Conservation (phyloP, 2,329 filamentous ascomycete genomes). For the Teratosphaeria viscida region DNA sequence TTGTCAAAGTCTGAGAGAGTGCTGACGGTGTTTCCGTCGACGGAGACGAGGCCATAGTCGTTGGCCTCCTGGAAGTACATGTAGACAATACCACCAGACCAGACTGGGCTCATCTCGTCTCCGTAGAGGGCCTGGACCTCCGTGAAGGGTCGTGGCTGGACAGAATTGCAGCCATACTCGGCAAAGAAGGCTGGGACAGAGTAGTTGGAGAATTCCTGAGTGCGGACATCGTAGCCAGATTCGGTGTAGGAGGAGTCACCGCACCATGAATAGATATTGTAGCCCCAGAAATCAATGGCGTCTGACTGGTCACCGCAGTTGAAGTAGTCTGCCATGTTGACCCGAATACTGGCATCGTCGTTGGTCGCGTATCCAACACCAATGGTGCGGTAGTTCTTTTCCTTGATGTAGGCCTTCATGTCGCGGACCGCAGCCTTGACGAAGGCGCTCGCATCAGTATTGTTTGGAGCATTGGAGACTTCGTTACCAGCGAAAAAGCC, state of each 20-base stretch:
- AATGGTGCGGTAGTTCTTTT: conserved; percentile 63
- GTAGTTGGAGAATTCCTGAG: conserved; percentile 78
- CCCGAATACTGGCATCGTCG: conserved; percentile 76
- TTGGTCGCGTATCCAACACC: conserved; percentile 95
- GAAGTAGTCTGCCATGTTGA: conserved; percentile 80
- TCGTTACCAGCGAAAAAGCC: conserved; percentile 98
- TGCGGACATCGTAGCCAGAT: conserved; percentile 75
- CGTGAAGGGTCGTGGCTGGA: conserved; percentile 63
- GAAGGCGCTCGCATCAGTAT: conserved; percentile 82
- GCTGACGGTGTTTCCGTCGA: conserved; percentile 49
- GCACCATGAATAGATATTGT: conserved; percentile 99
- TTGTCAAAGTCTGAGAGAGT: conserved; percentile 62
- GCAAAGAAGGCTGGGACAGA: conserved; percentile 96
- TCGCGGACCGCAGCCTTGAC: conserved; percentile 98
- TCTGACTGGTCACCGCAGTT: conserved; percentile 63
- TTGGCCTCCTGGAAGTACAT: conserved; percentile 94
- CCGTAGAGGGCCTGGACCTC: conserved; percentile 78
- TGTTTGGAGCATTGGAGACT: conserved; percentile 79
- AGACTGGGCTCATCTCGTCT: conserved; percentile 69
- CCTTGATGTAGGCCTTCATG: conserved; percentile 85
- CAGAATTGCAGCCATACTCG: conserved; percentile 90
- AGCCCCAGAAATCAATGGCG: conserved; percentile 94
- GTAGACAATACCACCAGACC: conserved; percentile 96
- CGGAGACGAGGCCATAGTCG: conserved; percentile 70
- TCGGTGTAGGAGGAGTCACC: conserved; percentile 64